Evolutionary conservation across 2,329 filamentous ascomycete genomes (phyloP).

Genomic region (Sclerotinia glacialis): DNA sequence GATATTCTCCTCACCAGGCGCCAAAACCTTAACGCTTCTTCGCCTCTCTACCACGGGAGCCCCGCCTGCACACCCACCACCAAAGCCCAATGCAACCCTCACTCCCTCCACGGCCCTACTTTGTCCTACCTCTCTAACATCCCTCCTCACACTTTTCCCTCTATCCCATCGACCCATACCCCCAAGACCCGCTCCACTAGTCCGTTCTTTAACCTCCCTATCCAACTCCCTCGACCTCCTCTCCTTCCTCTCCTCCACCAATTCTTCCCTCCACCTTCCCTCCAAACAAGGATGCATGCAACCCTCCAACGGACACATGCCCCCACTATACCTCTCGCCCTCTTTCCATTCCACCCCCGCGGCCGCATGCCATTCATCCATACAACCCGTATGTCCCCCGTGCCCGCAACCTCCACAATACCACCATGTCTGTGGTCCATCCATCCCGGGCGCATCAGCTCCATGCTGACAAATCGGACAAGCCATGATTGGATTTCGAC

Average conservation of each 20-base stretch:
- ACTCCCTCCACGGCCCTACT: constrained; percentile 60
- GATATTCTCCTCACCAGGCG: constrained; percentile 33
- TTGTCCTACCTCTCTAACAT: constrained; percentile 54
- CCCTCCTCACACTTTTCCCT: constrained; percentile 44
- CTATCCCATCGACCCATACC: constrained; percentile 20
- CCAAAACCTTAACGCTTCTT: constrained; percentile 63
- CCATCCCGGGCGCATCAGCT: constrained; percentile 21
- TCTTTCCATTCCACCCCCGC: constrained; percentile 36
- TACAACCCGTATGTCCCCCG: constrained; percentile 59
- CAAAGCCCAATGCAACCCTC: constrained; percentile 48
- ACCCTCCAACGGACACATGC: constrained; percentile 62
- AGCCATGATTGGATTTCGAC: constrained; percentile 50
- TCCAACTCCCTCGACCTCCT: constrained; percentile 48
- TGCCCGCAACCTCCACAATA: constrained; percentile 62
- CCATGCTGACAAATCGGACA: constrained; percentile 58
- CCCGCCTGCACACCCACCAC: background rate
- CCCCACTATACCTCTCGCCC: constrained; percentile 44
- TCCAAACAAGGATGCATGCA: constrained; percentile 63
- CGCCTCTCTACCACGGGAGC: constrained; percentile 51
- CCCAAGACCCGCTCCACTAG: background rate
- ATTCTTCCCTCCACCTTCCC: constrained; percentile 50
- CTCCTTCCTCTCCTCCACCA: constrained; percentile 40
- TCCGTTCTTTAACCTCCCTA: constrained; percentile 32
- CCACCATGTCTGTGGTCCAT: constrained; percentile 49
- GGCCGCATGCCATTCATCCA: constrained; percentile 56